Evolutionary conservation across 345 rosid species (phyloP), one percentile per base, ranked within the genome.

Genomic region (Durio zibethinus): DNA sequence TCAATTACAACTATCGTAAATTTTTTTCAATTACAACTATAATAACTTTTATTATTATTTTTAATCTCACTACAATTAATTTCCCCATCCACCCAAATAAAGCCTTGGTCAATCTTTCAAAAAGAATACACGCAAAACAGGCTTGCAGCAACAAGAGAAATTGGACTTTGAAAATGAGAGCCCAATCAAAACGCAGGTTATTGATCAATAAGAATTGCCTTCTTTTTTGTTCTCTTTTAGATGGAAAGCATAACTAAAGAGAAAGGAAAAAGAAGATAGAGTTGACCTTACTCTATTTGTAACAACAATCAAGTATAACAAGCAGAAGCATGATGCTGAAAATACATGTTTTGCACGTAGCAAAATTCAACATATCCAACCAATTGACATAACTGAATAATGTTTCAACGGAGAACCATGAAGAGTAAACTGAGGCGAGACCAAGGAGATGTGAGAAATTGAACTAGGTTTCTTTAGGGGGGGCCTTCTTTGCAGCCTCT

Each of bases 401-500:
- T 2, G 7, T 71, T 48, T 31, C 16, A 4, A 52, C 57, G 62
- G 75, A 45, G 11, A 66, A 40, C 10, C 35, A 21, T 43, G 33
- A 67, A 21, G 21, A 4, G 1, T 15, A 56, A 10, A 40, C 45
- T 7, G 31, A 12, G 36, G 61, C 36, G 2, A 5, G 10, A 9
- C 15, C 1, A 72, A 10, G 10, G 29, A 4, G 11, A n/a, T 6
- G 38, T 7, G 21, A n/a, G n/a, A 7, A 36, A 73, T 14, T 21
- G 47, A 73, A 56, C 33, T 72, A 72, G 63, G 76, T 35, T 11
- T 73, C 65, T 38, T 73, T 73, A 3, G 65, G 76, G 62, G 95
- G 97, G 62, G 83, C 93, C 84, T 90, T 92, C 87, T 94, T 93
- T 18, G 95, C 97, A 70, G 98, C 93, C 85, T 94, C 95, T 0